A percentile compares a stretch with the other conserved stretches of the same genome.
Conservation (phyloP, 2,329 filamentous ascomycete genomes). For the Exophiala aquamarina region DNA sequence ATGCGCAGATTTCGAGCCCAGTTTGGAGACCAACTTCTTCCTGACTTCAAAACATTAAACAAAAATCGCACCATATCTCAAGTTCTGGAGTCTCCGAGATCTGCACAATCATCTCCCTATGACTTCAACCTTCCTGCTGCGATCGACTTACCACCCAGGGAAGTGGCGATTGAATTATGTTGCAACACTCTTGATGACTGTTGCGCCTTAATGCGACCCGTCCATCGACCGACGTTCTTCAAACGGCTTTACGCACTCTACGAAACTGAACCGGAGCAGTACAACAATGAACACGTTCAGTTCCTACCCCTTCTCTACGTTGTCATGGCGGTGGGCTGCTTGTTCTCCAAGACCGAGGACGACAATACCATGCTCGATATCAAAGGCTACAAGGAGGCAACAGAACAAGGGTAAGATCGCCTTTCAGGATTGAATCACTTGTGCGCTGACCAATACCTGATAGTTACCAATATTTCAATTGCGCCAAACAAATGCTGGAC, state of each 20-base stretch:
- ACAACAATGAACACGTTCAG: constrained; percentile 63
- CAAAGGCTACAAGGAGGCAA: constrained; percentile 49
- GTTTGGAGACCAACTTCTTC: constrained; percentile 71
- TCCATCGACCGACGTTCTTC: constrained; percentile 81
- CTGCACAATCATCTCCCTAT: constrained; percentile 61
- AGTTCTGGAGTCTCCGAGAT: constrained; percentile 69
- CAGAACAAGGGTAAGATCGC: constrained; percentile 54
- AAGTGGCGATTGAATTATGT: constrained; percentile 57
- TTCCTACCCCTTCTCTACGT: constrained; percentile 72
- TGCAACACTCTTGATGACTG: constrained; percentile 63
- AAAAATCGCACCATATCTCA: constrained; percentile 53
- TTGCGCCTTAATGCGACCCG: constrained; percentile 65
- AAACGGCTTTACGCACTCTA: constrained; percentile 76
- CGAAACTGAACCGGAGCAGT: constrained; percentile 62
- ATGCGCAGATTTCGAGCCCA: constrained; percentile 83
- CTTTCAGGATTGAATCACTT: constrained; percentile 2
- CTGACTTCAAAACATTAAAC: constrained; percentile 51
- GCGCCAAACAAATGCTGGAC: constrained; percentile 64
- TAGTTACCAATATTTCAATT: constrained; percentile 74
- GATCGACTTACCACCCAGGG: constrained; percentile 65
- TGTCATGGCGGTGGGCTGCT: constrained; percentile 69
- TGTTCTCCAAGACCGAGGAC: constrained; percentile 62
- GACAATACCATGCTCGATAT: constrained; percentile 49
- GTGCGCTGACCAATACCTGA: constrained; percentile 14
- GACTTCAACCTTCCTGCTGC: constrained; percentile 54